Evolutionary conservation across 768 basidiomycete species (phyloP).

Genomic region (Auricularia sp.): DNA sequence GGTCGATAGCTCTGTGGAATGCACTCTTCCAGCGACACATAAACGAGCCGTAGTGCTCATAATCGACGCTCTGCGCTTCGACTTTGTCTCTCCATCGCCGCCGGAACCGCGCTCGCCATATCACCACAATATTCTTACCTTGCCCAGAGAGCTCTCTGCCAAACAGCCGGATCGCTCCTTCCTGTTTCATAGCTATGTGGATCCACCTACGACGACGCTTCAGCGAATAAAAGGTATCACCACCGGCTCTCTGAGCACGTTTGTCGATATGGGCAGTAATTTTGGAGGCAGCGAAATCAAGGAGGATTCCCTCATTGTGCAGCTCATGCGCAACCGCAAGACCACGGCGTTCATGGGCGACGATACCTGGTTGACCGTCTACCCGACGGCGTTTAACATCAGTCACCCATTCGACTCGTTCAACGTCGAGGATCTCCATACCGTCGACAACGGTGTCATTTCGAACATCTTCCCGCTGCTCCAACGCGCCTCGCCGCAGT

Average conservation of each 20-base stretch:
- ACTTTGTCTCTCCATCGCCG: slow-evolving; percentile 74
- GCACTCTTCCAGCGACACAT: slow-evolving; percentile 56
- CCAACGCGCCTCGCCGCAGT: slow-evolving; percentile 34
- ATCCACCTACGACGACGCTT: slow-evolving; percentile 91
- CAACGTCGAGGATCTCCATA: slow-evolving; percentile 96
- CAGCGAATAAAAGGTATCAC: slow-evolving; percentile 93
- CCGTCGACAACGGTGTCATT: slow-evolving; percentile 88
- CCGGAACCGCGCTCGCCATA: slow-evolving; percentile 45
- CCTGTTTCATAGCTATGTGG: slow-evolving; percentile 81
- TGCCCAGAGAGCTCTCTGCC: slow-evolving; percentile 64
- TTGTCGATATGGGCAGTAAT: slow-evolving; percentile 87
- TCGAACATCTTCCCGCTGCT: slow-evolving; percentile 75
- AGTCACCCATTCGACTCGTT: slow-evolving; percentile 89
- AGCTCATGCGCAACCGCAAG: slow-evolving; percentile 49
- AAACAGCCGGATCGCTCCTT: slow-evolving; percentile 62
- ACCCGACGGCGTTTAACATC: slow-evolving; percentile 72
- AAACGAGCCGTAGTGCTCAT: slow-evolving; percentile 74
- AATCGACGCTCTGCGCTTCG: slow-evolving; percentile 88
- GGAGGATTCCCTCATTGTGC: slow-evolving; percentile 83
- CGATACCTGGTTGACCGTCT: slow-evolving; percentile 91
- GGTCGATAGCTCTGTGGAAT: slow-evolving; percentile 17
- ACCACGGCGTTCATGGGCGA: slow-evolving; percentile 90
- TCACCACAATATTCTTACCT: slow-evolving; percentile 74
- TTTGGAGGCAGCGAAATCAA: slow-evolving; percentile 79
- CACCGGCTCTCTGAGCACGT: slow-evolving; percentile 91